A percentile compares a stretch with the other conserved stretches of the same genome.
Conservation (phyloP, 208 protist species). For the Leishmania martiniquensis region DNA sequence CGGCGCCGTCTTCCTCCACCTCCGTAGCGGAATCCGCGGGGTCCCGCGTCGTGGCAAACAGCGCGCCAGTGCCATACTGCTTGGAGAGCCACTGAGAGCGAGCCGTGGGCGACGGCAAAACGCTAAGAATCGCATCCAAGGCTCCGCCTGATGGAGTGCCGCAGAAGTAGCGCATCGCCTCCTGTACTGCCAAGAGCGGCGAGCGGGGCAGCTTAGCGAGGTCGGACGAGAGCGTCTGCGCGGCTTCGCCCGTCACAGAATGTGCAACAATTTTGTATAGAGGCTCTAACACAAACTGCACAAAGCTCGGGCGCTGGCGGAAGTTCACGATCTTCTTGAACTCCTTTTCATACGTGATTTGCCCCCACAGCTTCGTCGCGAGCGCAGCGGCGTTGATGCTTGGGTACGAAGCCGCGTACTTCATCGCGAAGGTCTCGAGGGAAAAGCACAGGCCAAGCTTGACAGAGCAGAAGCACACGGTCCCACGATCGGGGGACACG, state of each 20-base stretch:
- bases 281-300: conserved; percentile 98
- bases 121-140: conserved; percentile 67
- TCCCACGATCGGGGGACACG: conserved; percentile 85
- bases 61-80: conserved; percentile 41
- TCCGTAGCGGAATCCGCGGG: not conserved
- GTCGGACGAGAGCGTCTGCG: conserved; percentile 41
- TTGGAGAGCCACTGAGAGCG: conserved; percentile 46
- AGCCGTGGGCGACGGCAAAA: conserved; percentile 43
- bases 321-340: conserved; percentile 70
- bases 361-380: conserved; percentile 97
- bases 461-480: conserved; percentile 91
- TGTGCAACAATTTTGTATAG: conserved; percentile 98
- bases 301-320: conserved; percentile 94
- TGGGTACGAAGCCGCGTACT: conserved; percentile 90
- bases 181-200: conserved; percentile 59
- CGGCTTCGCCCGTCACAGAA: conserved; percentile 62
- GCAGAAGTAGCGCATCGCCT: conserved; percentile 74
- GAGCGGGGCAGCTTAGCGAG: conserved; percentile 63
- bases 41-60: conserved; percentile 1
- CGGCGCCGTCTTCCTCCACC: not conserved
- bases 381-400: conserved; percentile 66
- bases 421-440: conserved; percentile 94
- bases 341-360: conserved; percentile 90
- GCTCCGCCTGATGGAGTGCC: conserved; percentile 54
- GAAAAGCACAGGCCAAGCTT: conserved; percentile 94